Conservation (phyloP, 1,139 yeast genomes). For the Hansenula lynferdii region DNA sequence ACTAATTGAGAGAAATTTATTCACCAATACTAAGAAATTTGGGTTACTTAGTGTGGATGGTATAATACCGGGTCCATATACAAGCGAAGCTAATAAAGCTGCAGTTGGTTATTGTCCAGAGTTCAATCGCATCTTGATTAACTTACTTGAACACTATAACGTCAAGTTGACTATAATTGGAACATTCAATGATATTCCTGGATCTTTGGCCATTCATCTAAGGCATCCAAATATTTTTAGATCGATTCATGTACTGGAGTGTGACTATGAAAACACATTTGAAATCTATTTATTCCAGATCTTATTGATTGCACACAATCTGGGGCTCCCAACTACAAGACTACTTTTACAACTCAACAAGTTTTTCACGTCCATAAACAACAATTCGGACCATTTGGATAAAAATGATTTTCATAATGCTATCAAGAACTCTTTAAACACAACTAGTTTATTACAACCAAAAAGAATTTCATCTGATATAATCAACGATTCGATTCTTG, state of each 20-base stretch:
- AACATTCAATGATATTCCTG: slow-evolving; percentile 35
- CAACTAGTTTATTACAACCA: slow-evolving; percentile 12
- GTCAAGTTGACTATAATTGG: slow-evolving; percentile 49
- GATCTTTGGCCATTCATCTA: slow-evolving; percentile 36
- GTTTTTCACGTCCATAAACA: slow-evolving; percentile 10
- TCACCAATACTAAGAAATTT: slow-evolving; percentile 7
- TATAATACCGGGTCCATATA: slow-evolving; percentile 13
- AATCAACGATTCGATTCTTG: slow-evolving; percentile 12
- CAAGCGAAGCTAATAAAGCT: slow-evolving; percentile 2
- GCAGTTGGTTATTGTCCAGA: slow-evolving; percentile 1
- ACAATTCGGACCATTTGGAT: slow-evolving; percentile 1
- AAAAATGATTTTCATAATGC: slow-evolving; percentile 2
- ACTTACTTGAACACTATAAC: slow-evolving; percentile 21
- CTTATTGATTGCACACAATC: slow-evolving; percentile 32
- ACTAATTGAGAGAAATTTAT: slow-evolving; percentile 11
- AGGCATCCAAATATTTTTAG: slow-evolving; percentile 53
- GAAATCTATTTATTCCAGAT: slow-evolving; percentile 30
- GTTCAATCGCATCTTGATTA: slow-evolving; percentile 1
- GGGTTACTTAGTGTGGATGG: slow-evolving; percentile 18
- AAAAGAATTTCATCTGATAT: slow-evolving; percentile 2
- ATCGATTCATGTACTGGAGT: slow-evolving; percentile 29
- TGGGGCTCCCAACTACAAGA: slow-evolving; percentile 16
- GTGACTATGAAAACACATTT: slow-evolving; percentile 18
- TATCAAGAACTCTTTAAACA: slow-evolving; percentile 6
- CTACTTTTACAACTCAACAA: slow-evolving; percentile 17